These are phyloP conservation scores for Fusarium incarnatum DNA, from an alignment of 2,329 filamentous ascomycete genomes.

Conservation along the genomic window DNA sequence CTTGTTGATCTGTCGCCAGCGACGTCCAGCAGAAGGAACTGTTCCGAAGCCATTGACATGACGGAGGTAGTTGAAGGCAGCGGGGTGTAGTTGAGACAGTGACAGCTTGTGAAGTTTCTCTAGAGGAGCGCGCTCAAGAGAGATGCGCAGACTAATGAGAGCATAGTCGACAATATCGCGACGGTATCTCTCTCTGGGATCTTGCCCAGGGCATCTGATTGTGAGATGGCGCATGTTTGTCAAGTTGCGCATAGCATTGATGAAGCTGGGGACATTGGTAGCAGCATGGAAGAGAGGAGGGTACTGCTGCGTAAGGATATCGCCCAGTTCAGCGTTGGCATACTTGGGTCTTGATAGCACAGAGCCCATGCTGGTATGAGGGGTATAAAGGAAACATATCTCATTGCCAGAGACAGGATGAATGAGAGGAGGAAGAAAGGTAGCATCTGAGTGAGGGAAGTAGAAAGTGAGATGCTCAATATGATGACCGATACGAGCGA, in stretches of 20 bases:
- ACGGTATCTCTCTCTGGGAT: conserved; percentile 75
- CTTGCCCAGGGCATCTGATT: conserved; percentile 80
- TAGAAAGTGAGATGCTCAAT: conserved; percentile 82
- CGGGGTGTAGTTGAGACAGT: conserved; percentile 78
- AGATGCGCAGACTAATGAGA: conserved; percentile 86
- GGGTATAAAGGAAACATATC: conserved; percentile 83
- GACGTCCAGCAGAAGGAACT: conserved; percentile 75
- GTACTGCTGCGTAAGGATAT: conserved; percentile 87
- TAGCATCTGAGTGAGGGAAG: conserved; percentile 80
- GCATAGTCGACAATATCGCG: conserved; percentile 87
- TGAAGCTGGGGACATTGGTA: conserved; percentile 87
- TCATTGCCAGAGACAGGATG: conserved; percentile 82
- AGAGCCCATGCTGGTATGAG: conserved; percentile 74
- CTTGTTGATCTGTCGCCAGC: conserved; percentile 82
- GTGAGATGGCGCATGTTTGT: conserved; percentile 78
- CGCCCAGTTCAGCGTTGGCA: conserved; percentile 80
- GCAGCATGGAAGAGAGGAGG: conserved; percentile 90
- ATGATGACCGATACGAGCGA: conserved; percentile 81
- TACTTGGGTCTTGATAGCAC: conserved; percentile 78
- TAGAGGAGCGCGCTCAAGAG: conserved; percentile 79
- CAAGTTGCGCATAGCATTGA: conserved; percentile 76
- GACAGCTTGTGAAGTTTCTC: conserved; percentile 75
- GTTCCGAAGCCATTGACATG: conserved; percentile 79
- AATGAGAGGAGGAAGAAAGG: conserved; percentile 85
- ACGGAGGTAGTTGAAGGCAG: conserved; percentile 81